Evolutionary conservation across 257 asterid species (phyloP), one percentile per base, ranked within the genome.

Genomic region (Solanum virginianum): DNA sequence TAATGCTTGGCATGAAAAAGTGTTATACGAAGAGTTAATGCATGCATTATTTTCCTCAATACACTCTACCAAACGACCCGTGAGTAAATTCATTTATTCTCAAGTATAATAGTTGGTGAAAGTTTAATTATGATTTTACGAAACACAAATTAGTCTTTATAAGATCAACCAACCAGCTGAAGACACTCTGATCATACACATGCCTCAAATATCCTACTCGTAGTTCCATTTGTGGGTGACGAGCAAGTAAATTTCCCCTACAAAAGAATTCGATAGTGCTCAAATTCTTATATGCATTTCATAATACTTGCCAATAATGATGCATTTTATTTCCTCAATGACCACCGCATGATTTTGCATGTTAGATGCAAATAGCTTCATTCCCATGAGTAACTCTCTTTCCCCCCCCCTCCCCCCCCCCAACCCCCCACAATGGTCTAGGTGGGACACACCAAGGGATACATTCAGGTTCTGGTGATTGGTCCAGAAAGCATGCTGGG

Each of bases 401-500:
- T 7, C 53, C 29, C 49, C 45, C 88, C 59, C 36, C 36, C 0
- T 4, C 29, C 29, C 29, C 29, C 29, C 26, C 1, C 1, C 1
- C 1, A 1, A 26, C n/a, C n/a, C n/a, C n/a, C n/a, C n/a, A 32
- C 56, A 62, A 79, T 75, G 82, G 80, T 86, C 16, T 89, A 96
- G 99, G 98, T 95, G 89, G 98, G 99, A 81, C 99, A 96, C 93
- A 96, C 99, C 0, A 96, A 96, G 90, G 98, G 97, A 85, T 96
- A 96, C 87, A 89, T 96, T 84, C 99, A 96, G 88, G 98, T 96
- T 56, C 94, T 96, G 57, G 98, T 96, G 80, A 88, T 85, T 83
- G 99, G 98, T 54, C 89, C 95, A 51, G 93, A 90, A 84, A 95
- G 94, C 95, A 84, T 96, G 96, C 81, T 92, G 88, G 99, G 99